Evolutionary conservation across 345 rosid genomes (phyloP).

Genomic region (Dipteronia dyeriana): DNA sequence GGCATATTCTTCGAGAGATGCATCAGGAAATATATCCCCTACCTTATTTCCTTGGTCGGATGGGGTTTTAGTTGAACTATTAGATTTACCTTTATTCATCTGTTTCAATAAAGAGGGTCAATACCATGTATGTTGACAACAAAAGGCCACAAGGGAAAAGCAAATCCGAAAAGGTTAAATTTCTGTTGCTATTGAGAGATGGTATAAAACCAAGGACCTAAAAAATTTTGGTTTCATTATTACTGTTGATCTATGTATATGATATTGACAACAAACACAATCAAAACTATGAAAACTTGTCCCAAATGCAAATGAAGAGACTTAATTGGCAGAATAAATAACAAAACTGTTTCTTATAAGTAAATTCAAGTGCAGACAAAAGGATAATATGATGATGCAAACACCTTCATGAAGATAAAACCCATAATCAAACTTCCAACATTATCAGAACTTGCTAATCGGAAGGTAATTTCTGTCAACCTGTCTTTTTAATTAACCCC

Average conservation of each 20-base stretch:
- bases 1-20: slow-evolving; percentile 77
- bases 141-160: not conserved
- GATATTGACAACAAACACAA: not conserved
- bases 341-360: not conserved
- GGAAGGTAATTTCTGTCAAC: not conserved
- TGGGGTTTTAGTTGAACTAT: slow-evolving; percentile 38
- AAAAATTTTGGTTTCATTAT: not conserved
- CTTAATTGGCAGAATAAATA: not conserved
- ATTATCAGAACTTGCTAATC: not conserved
- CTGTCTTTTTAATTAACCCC: not conserved
- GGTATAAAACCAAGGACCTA: not conserved
- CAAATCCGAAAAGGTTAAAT: not conserved
- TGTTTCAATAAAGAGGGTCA: slow-evolving; percentile 32
- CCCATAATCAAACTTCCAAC: slow-evolving; percentile 3
- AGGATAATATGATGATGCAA: not conserved
- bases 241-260: not conserved
- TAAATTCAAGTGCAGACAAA: slow-evolving; percentile 3
- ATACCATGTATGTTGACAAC: not conserved
- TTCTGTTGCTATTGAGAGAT: not conserved
- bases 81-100: slow-evolving; percentile 66
- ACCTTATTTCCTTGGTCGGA: slow-evolving; percentile 55
- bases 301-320: not conserved
- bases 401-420: slow-evolving; percentile 3
- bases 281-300: not conserved
- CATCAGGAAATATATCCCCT: slow-evolving; percentile 70